phyloP scores from a whole-genome alignment of 2,329 filamentous ascomycete species.

The Lecanicillium sp. region DNA sequence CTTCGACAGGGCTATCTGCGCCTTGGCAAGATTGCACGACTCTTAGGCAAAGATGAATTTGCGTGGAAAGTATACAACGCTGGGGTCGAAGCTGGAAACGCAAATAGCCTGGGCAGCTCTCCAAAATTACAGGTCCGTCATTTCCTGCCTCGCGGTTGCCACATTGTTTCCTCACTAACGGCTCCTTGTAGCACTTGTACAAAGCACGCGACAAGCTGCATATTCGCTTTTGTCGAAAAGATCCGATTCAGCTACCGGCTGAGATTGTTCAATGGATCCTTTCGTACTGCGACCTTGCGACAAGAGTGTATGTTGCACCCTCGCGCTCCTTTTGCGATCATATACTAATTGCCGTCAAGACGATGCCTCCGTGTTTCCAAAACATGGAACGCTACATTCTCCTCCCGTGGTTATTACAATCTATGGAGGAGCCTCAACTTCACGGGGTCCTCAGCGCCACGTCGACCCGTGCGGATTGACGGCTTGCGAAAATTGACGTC shows the following conservation, averaged over 20 bases:
- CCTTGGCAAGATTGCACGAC: slow-evolving; percentile 29
- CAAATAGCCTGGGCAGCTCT: slow-evolving; percentile 17
- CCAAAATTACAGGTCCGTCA: slow-evolving; percentile 24
- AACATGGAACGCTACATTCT: slow-evolving; percentile 21
- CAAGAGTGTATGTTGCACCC: slow-evolving; percentile 17
- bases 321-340: neutral
- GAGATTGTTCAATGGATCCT: slow-evolving; percentile 29
- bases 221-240: slow-evolving; percentile 21
- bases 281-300: slow-evolving; percentile 22
- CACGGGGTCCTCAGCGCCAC: slow-evolving; percentile 12
- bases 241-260: slow-evolving; percentile 26
- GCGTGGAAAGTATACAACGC: slow-evolving; percentile 32
- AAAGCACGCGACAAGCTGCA: slow-evolving; percentile 26
- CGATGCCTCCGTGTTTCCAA: slow-evolving; percentile 24
- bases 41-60: slow-evolving; percentile 27
- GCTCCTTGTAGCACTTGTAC: slow-evolving; percentile 23
- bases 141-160: neutral
- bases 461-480: slow-evolving; percentile 15
- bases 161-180: no score
- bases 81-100: slow-evolving; percentile 25
- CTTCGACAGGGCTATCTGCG: slow-evolving; percentile 30
- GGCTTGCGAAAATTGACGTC: slow-evolving; percentile 20
- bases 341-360: slow-evolving; percentile 9
- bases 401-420: slow-evolving; percentile 17
- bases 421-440: slow-evolving; percentile 26